phyloP scores from a whole-genome alignment of 2,329 filamentous ascomycete genomes.

The Metarhizium anisopliae region DNA sequence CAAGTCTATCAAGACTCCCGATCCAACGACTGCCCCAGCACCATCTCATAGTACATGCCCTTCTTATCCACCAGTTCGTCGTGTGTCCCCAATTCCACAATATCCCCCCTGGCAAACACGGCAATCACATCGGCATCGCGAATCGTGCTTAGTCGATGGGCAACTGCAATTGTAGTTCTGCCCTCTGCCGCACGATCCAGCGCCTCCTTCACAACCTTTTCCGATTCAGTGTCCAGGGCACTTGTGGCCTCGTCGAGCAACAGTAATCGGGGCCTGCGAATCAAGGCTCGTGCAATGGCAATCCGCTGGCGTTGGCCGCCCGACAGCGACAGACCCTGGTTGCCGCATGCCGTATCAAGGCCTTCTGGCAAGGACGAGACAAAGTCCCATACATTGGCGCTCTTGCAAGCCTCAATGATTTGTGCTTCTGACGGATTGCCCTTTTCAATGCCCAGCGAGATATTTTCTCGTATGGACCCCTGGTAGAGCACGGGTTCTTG shows the following conservation, averaged over 20 bases:
- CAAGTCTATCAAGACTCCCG: conserved; percentile 14
- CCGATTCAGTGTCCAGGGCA: conserved; percentile 55
- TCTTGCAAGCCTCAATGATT: conserved; percentile 39
- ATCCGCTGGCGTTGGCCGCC: conserved; percentile 67
- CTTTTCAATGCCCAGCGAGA: conserved; percentile 36
- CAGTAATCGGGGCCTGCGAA: conserved; percentile 56
- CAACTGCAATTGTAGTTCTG: conserved; percentile 53
- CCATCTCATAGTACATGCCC: conserved; percentile 46
- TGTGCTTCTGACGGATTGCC: conserved; percentile 23
- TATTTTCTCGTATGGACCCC: conserved; percentile 47
- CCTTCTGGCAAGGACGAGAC: conserved; percentile 47
- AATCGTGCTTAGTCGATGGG: conserved; percentile 46
- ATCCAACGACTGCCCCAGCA: conserved; percentile 33
- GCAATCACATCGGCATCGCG: conserved; percentile 55
- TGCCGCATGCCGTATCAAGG: conserved; percentile 54
- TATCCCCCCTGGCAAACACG: conserved; percentile 37
- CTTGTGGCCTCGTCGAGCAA: conserved; percentile 66
- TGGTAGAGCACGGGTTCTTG: conserved; percentile 34
- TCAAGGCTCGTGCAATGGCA: conserved; percentile 62
- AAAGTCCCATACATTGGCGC: conserved; percentile 49
- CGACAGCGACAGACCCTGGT: conserved; percentile 59
- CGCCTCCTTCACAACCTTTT: conserved; percentile 55
- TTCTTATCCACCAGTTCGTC: conserved; percentile 41
- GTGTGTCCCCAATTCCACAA: conserved; percentile 55
- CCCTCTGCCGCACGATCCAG: conserved; percentile 37